Base-by-base conservation (phyloP, 345 rosid species). In the Gossypium sturtianum region DNA sequence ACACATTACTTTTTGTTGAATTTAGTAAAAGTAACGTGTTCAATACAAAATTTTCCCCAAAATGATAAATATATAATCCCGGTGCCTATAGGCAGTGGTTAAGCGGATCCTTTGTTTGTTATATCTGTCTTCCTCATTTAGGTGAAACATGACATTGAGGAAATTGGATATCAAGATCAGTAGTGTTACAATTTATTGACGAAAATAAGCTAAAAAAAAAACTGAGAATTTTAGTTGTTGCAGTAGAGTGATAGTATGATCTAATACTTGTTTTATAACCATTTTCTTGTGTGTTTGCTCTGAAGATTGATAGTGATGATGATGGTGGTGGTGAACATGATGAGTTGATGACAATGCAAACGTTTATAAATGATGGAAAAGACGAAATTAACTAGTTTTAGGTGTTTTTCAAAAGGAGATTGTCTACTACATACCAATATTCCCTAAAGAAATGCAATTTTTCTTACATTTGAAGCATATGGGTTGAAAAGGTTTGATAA, bases 381-480 rank as follows among this genome's bases (percentile, higher is more conserved):
- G 20, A 53, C 34, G 25, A 38, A 27, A 73, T 27, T 56, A 58
- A 45, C 78, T 73, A 17, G n/a, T 71, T 80, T 77, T 45, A 74
- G 49, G 75, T 23, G 63, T 73, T 75, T 66, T 66, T 69, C 77
- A 64, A 73, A 69, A 77, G 74, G 68, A 75, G 66, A 75, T 59
- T 59, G 64, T 59, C 34, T 59, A 9, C 38, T 25, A 59, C 64
- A 59, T 25, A 25, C 38, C 64, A 59, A 11, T 23, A 23, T 59
- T 23, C 27, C 15, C 64, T 59, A 59, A 12, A 23, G 16, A 59
- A 12, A 12, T 25, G 64, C 64, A 25, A 9, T 59, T 23, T 59
- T 15, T 59, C 29, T 71, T 51, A 73, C 80, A 71, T 76, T 79
- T 79, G 64, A 80, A 84, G 83, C 73, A 75, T 84, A 89, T 86